Evolutionary conservation across 2,329 filamentous ascomycete genomes (phyloP).

Genomic region (Neurospora crassa): DNA sequence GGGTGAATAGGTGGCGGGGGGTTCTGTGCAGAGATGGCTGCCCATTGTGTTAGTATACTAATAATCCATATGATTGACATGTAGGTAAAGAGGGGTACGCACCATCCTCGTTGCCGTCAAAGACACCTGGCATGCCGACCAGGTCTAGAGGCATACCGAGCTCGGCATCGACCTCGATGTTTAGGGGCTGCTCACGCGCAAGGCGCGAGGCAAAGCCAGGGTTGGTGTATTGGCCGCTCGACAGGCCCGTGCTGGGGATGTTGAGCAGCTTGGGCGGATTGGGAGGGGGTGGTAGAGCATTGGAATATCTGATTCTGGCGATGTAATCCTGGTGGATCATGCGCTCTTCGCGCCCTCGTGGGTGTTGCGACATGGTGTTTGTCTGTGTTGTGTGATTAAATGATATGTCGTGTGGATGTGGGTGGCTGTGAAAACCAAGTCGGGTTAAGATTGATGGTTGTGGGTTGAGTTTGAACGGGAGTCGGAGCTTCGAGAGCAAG

Average conservation of each 20-base stretch:
- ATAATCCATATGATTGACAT: constrained; percentile 9
- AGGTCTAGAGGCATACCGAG: constrained; percentile 95
- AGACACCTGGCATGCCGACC: constrained; percentile 88
- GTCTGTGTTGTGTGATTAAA: neutral
- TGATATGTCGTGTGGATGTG: neutral
- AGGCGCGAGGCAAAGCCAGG: constrained; percentile 84
- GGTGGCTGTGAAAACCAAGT: neutral
- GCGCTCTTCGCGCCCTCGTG: constrained; percentile 41
- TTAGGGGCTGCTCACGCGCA: constrained; percentile 83
- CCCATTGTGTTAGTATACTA: constrained; percentile 14
- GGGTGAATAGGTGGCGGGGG: constrained; percentile 66
- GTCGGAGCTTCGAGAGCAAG: neutral
- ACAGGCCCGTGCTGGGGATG: constrained; percentile 86
- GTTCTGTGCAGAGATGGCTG: constrained; percentile 74
- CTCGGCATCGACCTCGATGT: constrained; percentile 96
- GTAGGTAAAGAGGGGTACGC: constrained; percentile 24
- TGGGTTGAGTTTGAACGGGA: neutral
- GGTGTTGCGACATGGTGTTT: constrained; percentile 32
- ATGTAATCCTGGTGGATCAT: constrained; percentile 91
- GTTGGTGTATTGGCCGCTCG: constrained; percentile 79
- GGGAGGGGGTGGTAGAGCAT: constrained; percentile 87
- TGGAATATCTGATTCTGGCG: constrained; percentile 88
- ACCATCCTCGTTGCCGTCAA: constrained; percentile 93
- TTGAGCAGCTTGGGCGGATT: constrained; percentile 94
- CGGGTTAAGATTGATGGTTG: constrained; percentile 13